A percentile compares a stretch with the other conserved stretches of the same genome.
phyloP scores from a whole-genome alignment of 2,329 filamentous ascomycete genomes.

The Lasiodiplodia sp. region DNA sequence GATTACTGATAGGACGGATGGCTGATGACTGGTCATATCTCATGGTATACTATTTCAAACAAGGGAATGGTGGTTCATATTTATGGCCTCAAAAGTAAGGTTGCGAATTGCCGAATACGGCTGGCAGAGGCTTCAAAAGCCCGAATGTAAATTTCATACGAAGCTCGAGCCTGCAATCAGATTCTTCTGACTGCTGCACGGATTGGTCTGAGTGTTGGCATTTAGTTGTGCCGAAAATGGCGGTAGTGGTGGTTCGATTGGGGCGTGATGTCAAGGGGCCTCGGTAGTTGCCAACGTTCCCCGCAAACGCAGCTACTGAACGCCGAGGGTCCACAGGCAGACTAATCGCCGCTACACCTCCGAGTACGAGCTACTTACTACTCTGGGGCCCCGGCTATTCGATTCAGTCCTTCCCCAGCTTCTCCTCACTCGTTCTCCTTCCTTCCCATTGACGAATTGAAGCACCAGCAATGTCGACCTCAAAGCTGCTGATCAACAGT shows the following conservation, averaged over 20 bases:
- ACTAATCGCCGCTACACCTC: constrained; percentile 21
- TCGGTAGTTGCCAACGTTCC: constrained; percentile 24
- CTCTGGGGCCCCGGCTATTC: constrained; percentile 25
- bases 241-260: constrained; percentile 7
- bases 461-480: constrained; percentile 13
- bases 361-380: constrained; percentile 19
- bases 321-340: constrained; percentile 21
- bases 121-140: background rate
- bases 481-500: constrained; percentile 44
- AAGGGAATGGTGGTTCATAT: background rate
- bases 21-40: background rate
- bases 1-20: background rate
- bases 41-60: background rate
- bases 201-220: background rate
- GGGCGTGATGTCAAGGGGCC: constrained; percentile 19
- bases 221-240: too few relatives aligned
- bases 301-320: constrained; percentile 6
- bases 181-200: background rate
- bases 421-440: background rate
- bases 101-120: constrained; percentile 2
- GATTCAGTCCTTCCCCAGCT: background rate
- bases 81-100: background rate
- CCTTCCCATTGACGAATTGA: background rate
- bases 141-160: background rate
- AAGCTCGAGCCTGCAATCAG: background rate